phyloP scores from a whole-genome alignment of 768 basidiomycete genomes.

The Suillus hirtellus region DNA sequence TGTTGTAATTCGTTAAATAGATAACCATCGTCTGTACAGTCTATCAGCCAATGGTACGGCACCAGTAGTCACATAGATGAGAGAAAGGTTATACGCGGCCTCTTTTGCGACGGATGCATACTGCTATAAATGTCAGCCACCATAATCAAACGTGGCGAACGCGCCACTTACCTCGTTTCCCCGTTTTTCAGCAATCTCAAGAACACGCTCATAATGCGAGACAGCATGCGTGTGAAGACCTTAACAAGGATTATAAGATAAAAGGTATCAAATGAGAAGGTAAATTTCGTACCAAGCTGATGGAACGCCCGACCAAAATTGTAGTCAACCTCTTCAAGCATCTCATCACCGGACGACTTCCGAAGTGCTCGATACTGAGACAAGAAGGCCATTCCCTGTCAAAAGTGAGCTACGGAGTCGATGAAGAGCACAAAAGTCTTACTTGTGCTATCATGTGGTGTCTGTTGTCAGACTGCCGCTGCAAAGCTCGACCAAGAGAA shows the following conservation, averaged over 20 bases:
- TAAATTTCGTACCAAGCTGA: slow-evolving; percentile 66
- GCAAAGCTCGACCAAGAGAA: slow-evolving; percentile 88
- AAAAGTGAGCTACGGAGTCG: neutral
- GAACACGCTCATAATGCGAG: slow-evolving; percentile 78
- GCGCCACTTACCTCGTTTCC: slow-evolving; percentile 31
- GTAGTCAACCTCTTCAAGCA: slow-evolving; percentile 79
- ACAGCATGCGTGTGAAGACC: slow-evolving; percentile 82
- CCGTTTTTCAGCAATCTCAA: slow-evolving; percentile 57
- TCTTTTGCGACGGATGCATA: slow-evolving; percentile 62
- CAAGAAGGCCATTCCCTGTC: slow-evolving; percentile 81
- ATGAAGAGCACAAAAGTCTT: neutral
- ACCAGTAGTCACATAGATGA: slow-evolving; percentile 81
- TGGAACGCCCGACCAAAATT: slow-evolving; percentile 94
- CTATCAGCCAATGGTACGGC: slow-evolving; percentile 68
- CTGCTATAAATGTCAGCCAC: slow-evolving; percentile 32
- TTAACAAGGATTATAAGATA: slow-evolving; percentile 29
- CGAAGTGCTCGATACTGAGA: slow-evolving; percentile 75
- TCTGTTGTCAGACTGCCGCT: slow-evolving; percentile 91
- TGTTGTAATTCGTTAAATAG: slow-evolving; percentile 44
- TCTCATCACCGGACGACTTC: slow-evolving; percentile 37
- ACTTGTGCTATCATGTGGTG: slow-evolving; percentile 86
- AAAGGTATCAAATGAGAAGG: neutral
- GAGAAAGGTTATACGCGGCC: slow-evolving; percentile 85
- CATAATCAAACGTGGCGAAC: slow-evolving; percentile 4
- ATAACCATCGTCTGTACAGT: slow-evolving; percentile 81